Evolutionary conservation across 164 flowering plant species (phyloP), one percentile per base, ranked within the genome.

Genomic region (Aristolochia contorta): DNA sequence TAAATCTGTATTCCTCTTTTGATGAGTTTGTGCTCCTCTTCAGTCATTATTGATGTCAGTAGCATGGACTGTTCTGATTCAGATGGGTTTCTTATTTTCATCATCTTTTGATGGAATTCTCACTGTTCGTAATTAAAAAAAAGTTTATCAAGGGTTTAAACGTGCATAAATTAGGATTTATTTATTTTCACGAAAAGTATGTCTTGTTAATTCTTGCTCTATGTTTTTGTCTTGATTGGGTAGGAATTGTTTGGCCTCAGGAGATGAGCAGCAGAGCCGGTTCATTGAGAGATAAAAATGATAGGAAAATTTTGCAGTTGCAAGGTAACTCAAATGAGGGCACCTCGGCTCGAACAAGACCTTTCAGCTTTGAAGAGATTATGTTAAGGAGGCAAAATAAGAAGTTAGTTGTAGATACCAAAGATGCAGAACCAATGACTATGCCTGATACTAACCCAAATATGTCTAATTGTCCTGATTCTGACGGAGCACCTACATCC

Each of bases 301-400:
- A 60, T 23, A 72, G 16, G n/a, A 60, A 55, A 56, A 48, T 54
- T 63, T 72, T 62, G 54, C 52, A 62, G 24, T 63, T 72, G 13
- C 43, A 19, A 49, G 72, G 68, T 67, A 33, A 71, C n/a, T 10
- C 21, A 48, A 48, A 71, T 70, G 95, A 78, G 49, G 96, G 88
- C 52, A 84, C 86, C 62, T 75, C 97, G 63, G 99, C 99, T 60
- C 75, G 97, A 59, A 91, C 97, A 58, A 82, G 99, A 67, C 97
- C 99, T 52, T 73, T 79, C 56, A 91, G 86, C 71, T 86, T 71
- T 71, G 94, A 86, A 33, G 89, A 91, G 68, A 82, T 91, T 50
- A 82, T 91, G 93, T 72, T 65, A 52, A 79, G 72, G 70, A 80
- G 99, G 73, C 77, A 77, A 65, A 79, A 64, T 47, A 86, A 79